Conservation (phyloP, 108 stramenopile genomes). For the Aurantiochytrium sp. region DNA sequence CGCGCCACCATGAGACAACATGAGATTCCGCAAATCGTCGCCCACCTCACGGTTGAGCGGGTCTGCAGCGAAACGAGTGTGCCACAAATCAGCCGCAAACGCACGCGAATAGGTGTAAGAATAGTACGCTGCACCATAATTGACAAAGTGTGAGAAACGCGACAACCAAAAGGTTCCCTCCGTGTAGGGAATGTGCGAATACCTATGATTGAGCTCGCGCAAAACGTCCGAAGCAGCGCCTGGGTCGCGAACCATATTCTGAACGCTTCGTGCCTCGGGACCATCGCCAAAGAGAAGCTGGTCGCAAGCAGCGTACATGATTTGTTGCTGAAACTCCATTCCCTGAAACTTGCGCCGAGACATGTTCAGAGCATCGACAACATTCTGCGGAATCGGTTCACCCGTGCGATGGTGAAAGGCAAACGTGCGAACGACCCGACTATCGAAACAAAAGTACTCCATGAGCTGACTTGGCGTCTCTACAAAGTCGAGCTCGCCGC, state of each 20-base stretch:
- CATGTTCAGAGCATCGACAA: conserved; percentile 19
- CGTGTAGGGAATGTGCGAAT: background rate
- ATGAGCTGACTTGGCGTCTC: conserved; percentile 49
- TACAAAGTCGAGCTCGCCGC: conserved; percentile 59
- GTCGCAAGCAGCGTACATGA: conserved; percentile 40
- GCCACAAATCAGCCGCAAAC: conserved; percentile 49
- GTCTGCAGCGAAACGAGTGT: conserved; percentile 32
- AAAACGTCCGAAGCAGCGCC: background rate
- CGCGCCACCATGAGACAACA: conserved; percentile 37
- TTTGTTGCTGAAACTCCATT: conserved; percentile 33
- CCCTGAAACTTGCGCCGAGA: conserved; percentile 30
- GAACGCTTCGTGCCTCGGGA: background rate
- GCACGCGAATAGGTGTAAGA: conserved; percentile 41
- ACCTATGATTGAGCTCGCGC: conserved; percentile 3
- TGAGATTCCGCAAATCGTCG: conserved; percentile 24
- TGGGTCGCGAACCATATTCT: background rate
- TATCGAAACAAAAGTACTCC: conserved; percentile 44
- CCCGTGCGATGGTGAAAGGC: conserved; percentile 34
- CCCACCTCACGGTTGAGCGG: conserved; percentile 38
- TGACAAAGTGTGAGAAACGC: conserved; percentile 32
- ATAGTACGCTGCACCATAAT: conserved; percentile 47
- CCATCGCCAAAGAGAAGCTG: conserved; percentile 41
- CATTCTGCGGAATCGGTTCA: conserved; percentile 18
- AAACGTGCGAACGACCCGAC: conserved; percentile 20
- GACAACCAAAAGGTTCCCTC: background rate